These are phyloP conservation scores for Sungouiozyma ichnusensis DNA, from an alignment of 805 yeast genomes.

Conservation along the genomic window DNA sequence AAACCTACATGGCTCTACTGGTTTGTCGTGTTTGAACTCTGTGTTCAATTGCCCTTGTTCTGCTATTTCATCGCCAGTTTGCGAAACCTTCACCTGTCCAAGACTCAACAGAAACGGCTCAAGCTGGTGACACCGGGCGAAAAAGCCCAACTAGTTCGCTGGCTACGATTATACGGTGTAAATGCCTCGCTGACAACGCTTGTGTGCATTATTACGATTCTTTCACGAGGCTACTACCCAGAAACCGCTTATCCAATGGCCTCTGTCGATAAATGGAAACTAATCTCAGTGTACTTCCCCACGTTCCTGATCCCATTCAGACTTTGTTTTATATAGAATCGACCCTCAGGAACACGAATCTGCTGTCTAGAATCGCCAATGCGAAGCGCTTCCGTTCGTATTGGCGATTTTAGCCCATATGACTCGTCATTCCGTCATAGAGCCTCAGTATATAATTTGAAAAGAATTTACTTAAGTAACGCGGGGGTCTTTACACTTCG, in stretches of 20 bases:
- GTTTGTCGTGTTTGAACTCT: constrained; percentile 63
- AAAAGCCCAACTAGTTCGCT: not conserved
- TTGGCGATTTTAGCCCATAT: too few species aligned
- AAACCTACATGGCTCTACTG: constrained; percentile 64
- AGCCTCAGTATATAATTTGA: too few species aligned
- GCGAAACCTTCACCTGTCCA: constrained; percentile 39
- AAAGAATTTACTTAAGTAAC: not conserved
- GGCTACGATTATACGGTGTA: constrained; percentile 57
- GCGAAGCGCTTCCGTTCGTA: too few species aligned
- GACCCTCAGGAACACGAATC: not conserved
- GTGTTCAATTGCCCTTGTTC: constrained; percentile 76
- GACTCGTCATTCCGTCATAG: too few species aligned
- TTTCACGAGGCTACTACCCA: constrained; percentile 13
- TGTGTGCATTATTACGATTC: constrained; percentile 52
- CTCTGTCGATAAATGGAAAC: constrained; percentile 11
- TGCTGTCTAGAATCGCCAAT: too few species aligned
- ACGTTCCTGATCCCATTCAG: constrained; percentile 24
- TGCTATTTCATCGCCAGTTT: constrained; percentile 24
- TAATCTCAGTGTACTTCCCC: constrained; percentile 23
- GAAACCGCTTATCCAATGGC: constrained; percentile 9
- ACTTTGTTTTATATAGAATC: constrained; percentile 7
- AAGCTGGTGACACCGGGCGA: not conserved
- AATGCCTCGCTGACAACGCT: constrained; percentile 76
- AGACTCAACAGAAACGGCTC: not conserved
- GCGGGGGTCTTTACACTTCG: not conserved